These are phyloP conservation scores for Lolium multiflorum DNA, from an alignment of 176 grass and related monocot species.

Conservation along the genomic window DNA sequence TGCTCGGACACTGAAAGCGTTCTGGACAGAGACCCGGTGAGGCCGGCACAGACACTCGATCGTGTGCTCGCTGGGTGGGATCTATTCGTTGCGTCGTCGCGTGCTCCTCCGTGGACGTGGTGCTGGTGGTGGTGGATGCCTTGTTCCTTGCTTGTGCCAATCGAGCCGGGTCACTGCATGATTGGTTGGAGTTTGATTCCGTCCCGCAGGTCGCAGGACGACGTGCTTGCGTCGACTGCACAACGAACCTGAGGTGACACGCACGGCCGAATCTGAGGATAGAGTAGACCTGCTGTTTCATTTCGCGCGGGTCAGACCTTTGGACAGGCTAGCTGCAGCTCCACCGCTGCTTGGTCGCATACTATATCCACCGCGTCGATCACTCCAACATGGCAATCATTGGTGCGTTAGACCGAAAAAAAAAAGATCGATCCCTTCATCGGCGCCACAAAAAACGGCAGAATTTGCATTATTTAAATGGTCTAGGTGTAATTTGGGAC, in stretches of 20 bases:
- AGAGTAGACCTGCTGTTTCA: background rate
- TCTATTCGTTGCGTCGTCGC: slow-evolving; percentile 72
- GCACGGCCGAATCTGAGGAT: background rate
- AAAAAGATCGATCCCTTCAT: background rate
- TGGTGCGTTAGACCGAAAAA: background rate
- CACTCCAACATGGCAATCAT: background rate
- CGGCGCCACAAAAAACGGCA: background rate
- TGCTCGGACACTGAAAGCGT: slow-evolving; percentile 25
- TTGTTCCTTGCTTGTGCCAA: slow-evolving; percentile 70
- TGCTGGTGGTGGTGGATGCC: slow-evolving; percentile 7
- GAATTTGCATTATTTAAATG: background rate
- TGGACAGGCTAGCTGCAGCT: background rate
- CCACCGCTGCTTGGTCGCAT: background rate
- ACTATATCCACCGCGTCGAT: background rate
- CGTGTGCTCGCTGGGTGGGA: background rate
- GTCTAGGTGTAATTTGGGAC: too few relatives aligned
- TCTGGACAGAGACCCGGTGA: background rate
- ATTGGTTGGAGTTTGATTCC: background rate
- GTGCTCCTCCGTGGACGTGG: slow-evolving; percentile 35
- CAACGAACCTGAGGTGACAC: slow-evolving; percentile 19
- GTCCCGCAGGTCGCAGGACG: background rate
- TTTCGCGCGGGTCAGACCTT: background rate
- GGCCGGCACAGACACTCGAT: background rate
- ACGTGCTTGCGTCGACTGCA: slow-evolving; percentile 56
- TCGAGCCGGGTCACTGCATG: background rate